A percentile compares a stretch with the other conserved stretches of the same genome.
Evolutionary conservation across 31 red algal species (phyloP).

Genomic region (Porphyra umbilicalis): DNA sequence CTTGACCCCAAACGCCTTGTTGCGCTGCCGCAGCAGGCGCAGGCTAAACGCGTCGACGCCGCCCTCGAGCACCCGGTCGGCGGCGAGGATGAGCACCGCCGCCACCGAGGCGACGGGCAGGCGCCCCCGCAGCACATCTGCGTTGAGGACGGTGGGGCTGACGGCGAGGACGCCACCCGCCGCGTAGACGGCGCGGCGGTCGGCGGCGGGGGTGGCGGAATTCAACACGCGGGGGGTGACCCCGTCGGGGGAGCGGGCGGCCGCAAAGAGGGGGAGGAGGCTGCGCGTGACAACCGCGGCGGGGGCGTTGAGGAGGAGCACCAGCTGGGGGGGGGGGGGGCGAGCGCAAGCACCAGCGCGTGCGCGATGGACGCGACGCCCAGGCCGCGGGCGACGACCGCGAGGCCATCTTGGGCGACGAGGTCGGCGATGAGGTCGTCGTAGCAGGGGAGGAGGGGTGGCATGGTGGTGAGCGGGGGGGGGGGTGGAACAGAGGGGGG

Average conservation of each 20-base stretch:
- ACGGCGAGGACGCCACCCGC: conserved; percentile 54
- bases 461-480: not conserved
- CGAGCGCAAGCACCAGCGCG: conserved; percentile 3
- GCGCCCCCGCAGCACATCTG: conserved; percentile 59
- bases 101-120: conserved; percentile 28
- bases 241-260: not conserved
- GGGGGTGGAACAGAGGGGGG: not conserved
- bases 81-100: conserved; percentile 59
- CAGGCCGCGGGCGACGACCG: conserved; percentile 21
- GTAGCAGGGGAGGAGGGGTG: conserved; percentile 18
- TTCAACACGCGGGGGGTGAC: conserved; percentile 51
- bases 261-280: conserved; percentile 6
- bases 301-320: conserved; percentile 20
- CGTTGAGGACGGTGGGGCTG: conserved; percentile 56
- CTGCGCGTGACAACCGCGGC: not conserved
- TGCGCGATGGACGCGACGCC: conserved; percentile 12
- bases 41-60: conserved; percentile 78
- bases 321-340: conserved; percentile 2
- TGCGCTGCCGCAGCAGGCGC: conserved; percentile 46
- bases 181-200: conserved; percentile 50
- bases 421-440: conserved; percentile 14
- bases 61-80: conserved; percentile 41
- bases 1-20: conserved; percentile 37
- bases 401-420: conserved; percentile 5
- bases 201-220: conserved; percentile 35